A percentile compares a stretch with the other conserved stretches of the same genome.
phyloP scores from a whole-genome alignment of 2,329 filamentous ascomycete genomes.

The Thielaviopsis punctulata region DNA sequence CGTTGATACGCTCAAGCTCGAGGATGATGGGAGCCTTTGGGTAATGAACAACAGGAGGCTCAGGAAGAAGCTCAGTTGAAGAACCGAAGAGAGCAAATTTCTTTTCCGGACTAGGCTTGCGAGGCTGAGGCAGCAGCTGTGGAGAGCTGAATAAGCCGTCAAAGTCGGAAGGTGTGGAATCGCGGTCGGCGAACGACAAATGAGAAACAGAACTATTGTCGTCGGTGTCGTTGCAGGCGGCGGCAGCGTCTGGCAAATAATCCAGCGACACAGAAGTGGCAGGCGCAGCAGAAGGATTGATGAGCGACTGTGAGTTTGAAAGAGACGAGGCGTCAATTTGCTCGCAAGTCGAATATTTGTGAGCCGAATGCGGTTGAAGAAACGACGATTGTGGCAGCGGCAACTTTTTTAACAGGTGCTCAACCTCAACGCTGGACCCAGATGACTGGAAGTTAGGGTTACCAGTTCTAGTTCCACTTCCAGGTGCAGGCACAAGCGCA shows the following conservation, averaged over 20 bases:
- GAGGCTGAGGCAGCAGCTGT: neutral
- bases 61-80: neutral
- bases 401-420: conserved; percentile 5
- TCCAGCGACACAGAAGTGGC: neutral
- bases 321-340: neutral
- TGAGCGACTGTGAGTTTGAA: neutral
- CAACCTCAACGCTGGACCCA: conserved; percentile 1
- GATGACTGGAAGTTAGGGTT: conserved; percentile 7
- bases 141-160: neutral
- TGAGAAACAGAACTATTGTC: neutral
- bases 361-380: neutral
- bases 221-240: neutral
- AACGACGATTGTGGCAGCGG: neutral
- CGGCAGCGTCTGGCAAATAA: neutral
- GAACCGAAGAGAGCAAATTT: neutral
- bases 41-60: neutral
- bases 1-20: neutral
- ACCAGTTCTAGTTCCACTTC: neutral
- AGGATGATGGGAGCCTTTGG: neutral
- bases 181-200: neutral
- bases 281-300: neutral
- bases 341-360: neutral
- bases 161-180: neutral
- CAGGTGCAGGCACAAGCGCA: neutral
- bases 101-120: neutral